Base-by-base conservation (phyloP, 768 basidiomycete genomes). In the Mycena capillaripes region DNA sequence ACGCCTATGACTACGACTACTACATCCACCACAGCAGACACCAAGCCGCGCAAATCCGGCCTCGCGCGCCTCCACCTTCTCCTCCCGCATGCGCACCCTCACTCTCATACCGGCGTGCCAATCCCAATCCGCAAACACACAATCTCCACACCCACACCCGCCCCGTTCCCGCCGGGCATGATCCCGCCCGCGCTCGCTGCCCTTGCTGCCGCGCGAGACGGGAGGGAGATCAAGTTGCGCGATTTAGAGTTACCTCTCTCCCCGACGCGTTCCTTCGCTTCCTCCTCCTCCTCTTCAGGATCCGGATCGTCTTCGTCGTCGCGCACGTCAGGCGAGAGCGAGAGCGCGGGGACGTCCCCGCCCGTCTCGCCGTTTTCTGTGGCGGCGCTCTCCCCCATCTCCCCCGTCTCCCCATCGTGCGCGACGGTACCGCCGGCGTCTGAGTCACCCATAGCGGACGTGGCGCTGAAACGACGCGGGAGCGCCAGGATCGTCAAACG, bases 101-200 rank as follows among this genome's bases (percentile, higher is more conserved):
- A 36, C 38, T 59, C 38, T 32, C 67, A 23, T 14, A 17, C 12
- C 50, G 64, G 62, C 46, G 57, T 61, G 14, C n/a, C n/a, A n/a
- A n/a, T n/a, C n/a, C n/a, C n/a, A n/a, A n/a, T n/a, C n/a, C 50
- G 65, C 25, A 74, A 74, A 25, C 57, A n/a, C 52, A 69, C 68
- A 58, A 74, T 74, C 50, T 70, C 65, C 23, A 29, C 48, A n/a
- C 65, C 71, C n/a, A 4, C 60, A 11, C 73, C 73, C 53, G 59
- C 59, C 32, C 36, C 42, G n/a, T 38, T 67, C 36, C 64, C 69
- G 3, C 12, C 66, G 6, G 52, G 36, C 8, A 16, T 72, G 52
- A 17, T 74, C 16, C 63, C 69, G 0, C 64, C 69, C 25, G 73
- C 44, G 17, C 64, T 70, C 38, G 59, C 42, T 0, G 42, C 55